These are phyloP conservation scores for Emmonsiellopsis sp. DNA, from an alignment of 2,329 filamentous ascomycete genomes.

Conservation along the genomic window DNA sequence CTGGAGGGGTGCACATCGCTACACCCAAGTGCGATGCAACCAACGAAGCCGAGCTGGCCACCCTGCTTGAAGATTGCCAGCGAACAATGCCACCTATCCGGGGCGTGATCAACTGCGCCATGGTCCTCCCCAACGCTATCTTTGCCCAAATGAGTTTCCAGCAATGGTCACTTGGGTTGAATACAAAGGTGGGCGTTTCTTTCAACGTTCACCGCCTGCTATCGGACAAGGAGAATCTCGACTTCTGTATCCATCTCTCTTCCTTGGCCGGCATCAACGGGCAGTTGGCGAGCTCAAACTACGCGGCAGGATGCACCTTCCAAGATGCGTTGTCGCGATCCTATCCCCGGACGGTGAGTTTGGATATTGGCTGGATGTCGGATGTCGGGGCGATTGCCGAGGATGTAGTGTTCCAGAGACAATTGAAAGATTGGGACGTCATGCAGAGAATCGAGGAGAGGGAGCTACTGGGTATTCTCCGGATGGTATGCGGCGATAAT, in stretches of 20 bases:
- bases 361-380: conserved; percentile 22
- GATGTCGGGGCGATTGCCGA: conserved; percentile 15
- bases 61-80: conserved; percentile 5
- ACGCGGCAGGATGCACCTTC: conserved; percentile 28
- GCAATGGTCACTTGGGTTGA: conserved; percentile 21
- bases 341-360: background rate
- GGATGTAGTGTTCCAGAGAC: conserved; percentile 1
- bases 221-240: conserved; percentile 17
- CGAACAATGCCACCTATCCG: conserved; percentile 15
- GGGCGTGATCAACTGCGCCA: conserved; percentile 21
- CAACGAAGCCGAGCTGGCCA: conserved; percentile 4
- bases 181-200: conserved; percentile 24
- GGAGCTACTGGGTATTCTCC: conserved; percentile 5
- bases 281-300: conserved; percentile 21
- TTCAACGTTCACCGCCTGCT: conserved; percentile 22
- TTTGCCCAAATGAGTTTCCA: conserved; percentile 27
- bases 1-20: conserved; percentile 7
- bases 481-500: conserved; percentile 3
- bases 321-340: conserved; percentile 18
- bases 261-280: conserved; percentile 26
- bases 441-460: conserved; percentile 3
- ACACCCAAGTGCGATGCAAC: conserved; percentile 15
- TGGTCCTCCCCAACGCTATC: conserved; percentile 16
- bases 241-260: conserved; percentile 35
- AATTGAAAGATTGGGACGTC: conserved; percentile 3